Base-by-base conservation (phyloP, 192 early-diverging fungal species). In the Coemansia sp. region DNA sequence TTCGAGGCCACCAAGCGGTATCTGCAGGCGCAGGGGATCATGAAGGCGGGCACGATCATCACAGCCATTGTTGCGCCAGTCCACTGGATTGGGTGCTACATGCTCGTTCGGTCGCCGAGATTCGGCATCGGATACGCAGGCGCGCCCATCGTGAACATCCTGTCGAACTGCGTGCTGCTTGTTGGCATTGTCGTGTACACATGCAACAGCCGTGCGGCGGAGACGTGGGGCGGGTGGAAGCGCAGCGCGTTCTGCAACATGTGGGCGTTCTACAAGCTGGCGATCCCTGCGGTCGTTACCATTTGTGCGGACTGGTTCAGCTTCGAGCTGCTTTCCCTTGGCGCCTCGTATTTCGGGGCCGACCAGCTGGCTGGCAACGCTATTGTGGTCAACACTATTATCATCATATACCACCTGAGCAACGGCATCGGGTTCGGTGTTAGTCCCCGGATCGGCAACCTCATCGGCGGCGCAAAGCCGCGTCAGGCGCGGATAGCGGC, bases 181-280 rank as follows among this genome's bases (percentile, higher is more conserved):
- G 15, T 88, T 16, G 65, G 91, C 1, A 77, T 91, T 6, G 12
- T 89, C 1, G 38, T 89, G 19, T 98, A 95, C 52, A 86, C 86
- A 18, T 64, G 74, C 42, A 58, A 60, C 45, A 85, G 85, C 38
- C 79, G 89, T 18, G 92, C 92, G 52, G 68, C 64, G n/a, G 85
- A 92, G 41, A 87, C 85, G 9, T 98, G 92, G 94, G 94, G 93
- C 47, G 95, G 93, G 1, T 94, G 90, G 89, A 87, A 89, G 9
- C 67, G 71, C 10, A 86, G 88, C 48, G 87, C 89, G 8, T 70
- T 94, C 56, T 72, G 85, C 60, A 85, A 81, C 42, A 89, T 89
- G 88, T 68, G 67, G 6, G 73, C 72, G 39, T 91, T 87, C 63
- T 64, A 88, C 56, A 76, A 74, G 26, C 79, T 98, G 38, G 95